Conservation (phyloP, 208 protist genomes). For the Trypanosoma conorhini region DNA sequence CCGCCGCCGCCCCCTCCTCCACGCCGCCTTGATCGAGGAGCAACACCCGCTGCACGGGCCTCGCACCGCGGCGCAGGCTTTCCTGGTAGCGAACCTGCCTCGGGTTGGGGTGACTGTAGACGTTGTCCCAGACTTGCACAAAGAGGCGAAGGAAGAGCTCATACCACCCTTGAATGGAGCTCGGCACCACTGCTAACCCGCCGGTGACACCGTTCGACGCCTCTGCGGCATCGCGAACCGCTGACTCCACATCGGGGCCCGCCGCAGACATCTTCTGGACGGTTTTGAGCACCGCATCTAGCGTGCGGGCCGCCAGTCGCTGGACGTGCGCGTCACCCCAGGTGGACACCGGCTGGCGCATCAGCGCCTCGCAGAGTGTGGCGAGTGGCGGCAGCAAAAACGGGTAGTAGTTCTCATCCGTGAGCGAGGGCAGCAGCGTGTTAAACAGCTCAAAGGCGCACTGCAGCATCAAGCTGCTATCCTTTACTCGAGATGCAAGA, state of each 20-base stretch:
- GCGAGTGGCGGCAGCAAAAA: slow-evolving; percentile 60
- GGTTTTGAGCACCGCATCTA: slow-evolving; percentile 44
- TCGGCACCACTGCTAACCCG: slow-evolving; percentile 1
- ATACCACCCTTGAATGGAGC: slow-evolving; percentile 30
- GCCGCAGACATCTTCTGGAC: slow-evolving; percentile 22
- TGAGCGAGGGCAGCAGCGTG: slow-evolving; percentile 40
- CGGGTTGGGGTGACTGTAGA: slow-evolving; percentile 48
- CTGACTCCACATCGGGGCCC: neutral
- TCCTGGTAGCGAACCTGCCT: slow-evolving; percentile 50
- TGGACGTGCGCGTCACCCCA: slow-evolving; percentile 69
- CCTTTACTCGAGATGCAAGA: slow-evolving; percentile 18
- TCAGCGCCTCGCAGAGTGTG: slow-evolving; percentile 52
- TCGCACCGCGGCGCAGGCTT: slow-evolving; percentile 20
- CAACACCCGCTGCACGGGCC: slow-evolving; percentile 37
- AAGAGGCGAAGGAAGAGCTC: slow-evolving; percentile 58
- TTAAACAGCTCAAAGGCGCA: slow-evolving; percentile 50
- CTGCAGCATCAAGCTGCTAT: slow-evolving; percentile 33
- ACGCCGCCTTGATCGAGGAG: slow-evolving; percentile 3
- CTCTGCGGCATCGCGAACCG: neutral
- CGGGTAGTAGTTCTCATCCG: slow-evolving; percentile 39
- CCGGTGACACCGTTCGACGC: neutral
- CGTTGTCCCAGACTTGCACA: slow-evolving; percentile 57
- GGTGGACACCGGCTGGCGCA: slow-evolving; percentile 19
- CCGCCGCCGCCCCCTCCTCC: neutral
- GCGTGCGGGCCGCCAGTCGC: slow-evolving; percentile 57